Percentiles rank a stretch among this genome's conserved stretches.
Conservation (phyloP, 768 basidiomycete species). For the Cystoderma amianthinum region DNA sequence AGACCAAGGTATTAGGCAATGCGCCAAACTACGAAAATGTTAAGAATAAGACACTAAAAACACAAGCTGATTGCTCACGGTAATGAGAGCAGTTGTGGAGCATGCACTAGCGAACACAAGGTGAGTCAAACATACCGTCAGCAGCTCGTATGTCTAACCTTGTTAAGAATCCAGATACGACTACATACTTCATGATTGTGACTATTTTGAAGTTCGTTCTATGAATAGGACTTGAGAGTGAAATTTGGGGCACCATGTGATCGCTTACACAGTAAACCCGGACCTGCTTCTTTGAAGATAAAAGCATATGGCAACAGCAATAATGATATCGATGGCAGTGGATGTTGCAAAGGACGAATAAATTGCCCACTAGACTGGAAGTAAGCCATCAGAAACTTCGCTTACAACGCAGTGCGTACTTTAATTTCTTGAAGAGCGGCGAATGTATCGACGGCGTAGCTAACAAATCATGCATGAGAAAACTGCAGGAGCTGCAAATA, state of each 20-base stretch:
- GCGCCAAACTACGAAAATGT: slow-evolving; percentile 8
- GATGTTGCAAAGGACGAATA: slow-evolving; percentile 14
- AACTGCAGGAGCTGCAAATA: too few relatives aligned
- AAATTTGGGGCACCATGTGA: not conserved
- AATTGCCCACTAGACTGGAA: slow-evolving; percentile 15
- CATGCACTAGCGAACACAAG: slow-evolving; percentile 5
- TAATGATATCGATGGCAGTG: slow-evolving; percentile 15
- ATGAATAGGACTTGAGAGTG: not conserved
- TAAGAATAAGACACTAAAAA: slow-evolving; percentile 3
- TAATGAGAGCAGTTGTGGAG: slow-evolving; percentile 5
- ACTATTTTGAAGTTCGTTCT: slow-evolving; percentile 1
- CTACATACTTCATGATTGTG: slow-evolving; percentile 1
- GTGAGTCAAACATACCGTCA: not conserved
- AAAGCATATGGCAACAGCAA: slow-evolving; percentile 16
- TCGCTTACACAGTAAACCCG: slow-evolving; percentile 9
- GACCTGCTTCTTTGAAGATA: slow-evolving; percentile 15
- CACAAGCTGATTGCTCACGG: not conserved
- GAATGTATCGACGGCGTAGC: too few relatives aligned
- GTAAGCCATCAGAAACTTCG: too few relatives aligned
- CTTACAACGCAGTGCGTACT: too few relatives aligned
- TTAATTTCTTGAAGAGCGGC: too few relatives aligned
- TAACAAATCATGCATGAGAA: too few relatives aligned
- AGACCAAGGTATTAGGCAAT: slow-evolving; percentile 10
- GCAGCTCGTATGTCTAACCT: not conserved
- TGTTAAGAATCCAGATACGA: slow-evolving; percentile 1